Base-by-base conservation (phyloP, 2,329 filamentous ascomycete species). In the Cordyceps fumosorosea region DNA sequence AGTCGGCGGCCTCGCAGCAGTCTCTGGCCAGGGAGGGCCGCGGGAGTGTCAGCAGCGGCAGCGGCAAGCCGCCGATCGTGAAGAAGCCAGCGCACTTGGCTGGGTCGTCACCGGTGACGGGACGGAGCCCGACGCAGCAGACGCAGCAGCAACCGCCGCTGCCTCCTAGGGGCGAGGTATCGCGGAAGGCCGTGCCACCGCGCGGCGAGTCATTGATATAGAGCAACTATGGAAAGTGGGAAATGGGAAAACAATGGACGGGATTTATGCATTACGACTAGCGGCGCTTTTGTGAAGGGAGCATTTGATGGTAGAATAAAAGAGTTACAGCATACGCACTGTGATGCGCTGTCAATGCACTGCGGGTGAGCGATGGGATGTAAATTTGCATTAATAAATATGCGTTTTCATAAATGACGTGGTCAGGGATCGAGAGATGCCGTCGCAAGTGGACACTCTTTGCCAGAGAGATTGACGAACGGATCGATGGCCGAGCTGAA, bases 21-120 rank as follows among this genome's bases (percentile, higher is more conserved):
- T 62, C 53, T 12, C 42, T 48, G 16, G 18, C 3, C 3, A 57
- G 22, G 54, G 44, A 48, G 24, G 24, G 54, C 3, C 26, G 26
- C 42, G 42, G 74, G 81, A 26, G 44, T 34, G 32, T 34, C 7
- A 34, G 32, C 32, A 34, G 32, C 42, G 29, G 74, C 81, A 18
- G 32, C 12, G 47, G 18, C 8, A 53, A 54, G n/a, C 84, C 83
- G 5, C 82, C 81, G 1, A 77, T 89, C 56, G 87, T 86, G 24
- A 83, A 79, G 70, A 89, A 89, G 67, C 87, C 87, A 1, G 78
- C 81, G 2, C 82, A 85, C 65, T 76, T 86, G 18, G 73, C 48
- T 7, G 18, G 18, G 2, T 55, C 61, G 14, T 63, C 61, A 32
- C 61, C 53, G n/a, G 63, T 22, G 26, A 44, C 66, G 10, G 54